Evolutionary conservation across 129 eudicot species (phyloP), one percentile per base, ranked within the genome.

Genomic region (Scalesia atractyloides): DNA sequence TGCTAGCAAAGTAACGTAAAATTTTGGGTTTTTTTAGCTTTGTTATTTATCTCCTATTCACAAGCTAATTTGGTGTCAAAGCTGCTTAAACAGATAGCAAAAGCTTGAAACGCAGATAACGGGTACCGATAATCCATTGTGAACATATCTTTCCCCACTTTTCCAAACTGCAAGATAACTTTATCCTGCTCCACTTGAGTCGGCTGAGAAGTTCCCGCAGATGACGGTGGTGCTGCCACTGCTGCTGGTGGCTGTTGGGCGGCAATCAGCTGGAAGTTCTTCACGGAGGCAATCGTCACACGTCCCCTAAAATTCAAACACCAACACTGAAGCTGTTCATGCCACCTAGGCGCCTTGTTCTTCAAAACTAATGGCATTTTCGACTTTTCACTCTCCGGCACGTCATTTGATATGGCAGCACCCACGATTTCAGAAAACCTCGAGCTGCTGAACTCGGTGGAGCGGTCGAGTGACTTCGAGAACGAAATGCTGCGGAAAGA

Each of bases 51-150:
- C 76, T 73, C 76, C 73, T 86, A 91, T 87, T 91, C 97, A 91
- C 97, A 91, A 72, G 95, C 97, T 89, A 87, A 84, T 80, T 87
- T 91, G 78, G 97, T 90, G 81, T 90, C 97, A 75, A 90, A 90
- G 87, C 97, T 90, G 82, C 97, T 90, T 72, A 91, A 86, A 73
- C 97, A 87, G 44, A 91, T 88, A 1, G 97, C 97, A 73, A 91
- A 88, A 19, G 97, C 97, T 86, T 91, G 97, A 84, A 91, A 91
- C 17, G 97, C 97, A 48, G 97, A 91, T n/a, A 91, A 71, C 6
- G 97, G 97, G 81, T 91, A 91, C 54, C 95, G 81, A 12, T 91
- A 91, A 76, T 91, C 97, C 97, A 91, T 91, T 4, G 97, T 91
- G 58, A 87, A 88, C 89, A 91, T 83, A 74, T 87, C 95, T 70